A percentile compares a stretch with the other conserved stretches of the same genome.
Conservation (phyloP, 352 stramenopile species). For the Thalassiosira ordinaria region DNA sequence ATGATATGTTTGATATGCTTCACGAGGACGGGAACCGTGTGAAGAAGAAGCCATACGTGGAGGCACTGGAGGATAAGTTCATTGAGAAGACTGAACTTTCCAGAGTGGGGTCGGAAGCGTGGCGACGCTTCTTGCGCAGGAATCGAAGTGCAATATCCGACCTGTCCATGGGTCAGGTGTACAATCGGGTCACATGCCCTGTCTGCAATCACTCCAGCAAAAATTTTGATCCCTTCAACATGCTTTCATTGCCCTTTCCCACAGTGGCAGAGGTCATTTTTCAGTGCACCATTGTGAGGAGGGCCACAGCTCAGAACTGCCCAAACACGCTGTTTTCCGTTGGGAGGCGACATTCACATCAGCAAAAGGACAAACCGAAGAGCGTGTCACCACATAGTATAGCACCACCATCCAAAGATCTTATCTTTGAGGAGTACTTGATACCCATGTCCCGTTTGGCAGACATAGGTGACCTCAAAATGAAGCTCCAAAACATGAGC, state of each 20-base stretch:
- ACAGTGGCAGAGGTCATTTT: conserved; percentile 88
- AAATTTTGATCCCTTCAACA: conserved; percentile 98
- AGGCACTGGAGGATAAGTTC: conserved; percentile 87
- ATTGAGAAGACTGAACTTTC: conserved; percentile 69
- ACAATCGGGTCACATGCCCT: conserved; percentile 96
- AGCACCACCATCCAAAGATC: conserved; percentile 70
- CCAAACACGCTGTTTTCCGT: conserved; percentile 48
- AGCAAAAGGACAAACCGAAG: conserved; percentile 19
- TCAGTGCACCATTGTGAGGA: conserved; percentile 72
- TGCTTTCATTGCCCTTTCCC: conserved; percentile 94
- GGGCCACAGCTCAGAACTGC: conserved; percentile 75
- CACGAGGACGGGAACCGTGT: conserved; percentile 92
- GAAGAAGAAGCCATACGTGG: conserved; percentile 88
- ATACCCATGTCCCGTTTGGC: conserved; percentile 82
- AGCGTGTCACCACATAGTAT: background rate
- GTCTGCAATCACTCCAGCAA: conserved; percentile 94
- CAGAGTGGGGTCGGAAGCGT: conserved; percentile 79
- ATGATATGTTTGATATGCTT: conserved; percentile 89
- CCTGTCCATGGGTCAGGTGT: conserved; percentile 94
- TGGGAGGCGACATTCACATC: background rate
- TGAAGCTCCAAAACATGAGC: conserved; percentile 79
- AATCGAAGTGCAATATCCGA: conserved; percentile 97
- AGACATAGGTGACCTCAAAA: conserved; percentile 82
- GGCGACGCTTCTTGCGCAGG: conserved; percentile 90
- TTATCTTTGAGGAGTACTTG: conserved; percentile 81